These are phyloP conservation scores for Lasiodiplodia hormozganensis DNA, from an alignment of 2,329 filamentous ascomycete species.

Conservation along the genomic window DNA sequence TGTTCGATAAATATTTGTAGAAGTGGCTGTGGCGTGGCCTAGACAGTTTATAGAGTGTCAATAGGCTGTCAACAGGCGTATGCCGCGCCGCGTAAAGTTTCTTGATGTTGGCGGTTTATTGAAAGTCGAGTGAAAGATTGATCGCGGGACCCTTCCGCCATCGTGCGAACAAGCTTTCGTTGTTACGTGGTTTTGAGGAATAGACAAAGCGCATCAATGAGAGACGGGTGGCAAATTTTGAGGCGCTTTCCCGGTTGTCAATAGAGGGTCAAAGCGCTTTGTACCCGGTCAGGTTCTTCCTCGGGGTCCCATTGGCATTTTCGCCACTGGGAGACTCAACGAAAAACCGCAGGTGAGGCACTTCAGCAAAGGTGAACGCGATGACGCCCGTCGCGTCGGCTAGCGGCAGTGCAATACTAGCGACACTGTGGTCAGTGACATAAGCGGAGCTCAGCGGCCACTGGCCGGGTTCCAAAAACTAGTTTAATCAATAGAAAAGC, in stretches of 20 bases:
- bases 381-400: neutral
- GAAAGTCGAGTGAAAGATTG: neutral
- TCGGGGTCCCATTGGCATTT: conserved; percentile 1
- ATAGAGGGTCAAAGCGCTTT: neutral
- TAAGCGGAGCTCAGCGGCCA: conserved; percentile 2
- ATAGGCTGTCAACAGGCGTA: neutral
- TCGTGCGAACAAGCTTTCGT: too few relatives aligned
- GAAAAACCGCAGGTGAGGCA: neutral
- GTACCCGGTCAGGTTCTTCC: neutral
- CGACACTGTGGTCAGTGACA: conserved; percentile 8
- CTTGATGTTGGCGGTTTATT: neutral
- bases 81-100: neutral
- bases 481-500: conserved; percentile 10
- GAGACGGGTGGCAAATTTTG: neutral
- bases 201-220: too few relatives aligned
- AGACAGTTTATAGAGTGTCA: neutral
- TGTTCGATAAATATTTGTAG: neutral
- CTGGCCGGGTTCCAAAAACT: conserved; percentile 1
- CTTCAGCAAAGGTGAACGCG: neutral
- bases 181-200: too few relatives aligned
- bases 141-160: too few relatives aligned
- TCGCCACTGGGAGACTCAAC: neutral
- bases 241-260: neutral
- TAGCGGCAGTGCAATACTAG: conserved; percentile 12
- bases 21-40: neutral